Conservation (phyloP, 106 monocot genomes). For the Dactylorhiza incarnata region DNA sequence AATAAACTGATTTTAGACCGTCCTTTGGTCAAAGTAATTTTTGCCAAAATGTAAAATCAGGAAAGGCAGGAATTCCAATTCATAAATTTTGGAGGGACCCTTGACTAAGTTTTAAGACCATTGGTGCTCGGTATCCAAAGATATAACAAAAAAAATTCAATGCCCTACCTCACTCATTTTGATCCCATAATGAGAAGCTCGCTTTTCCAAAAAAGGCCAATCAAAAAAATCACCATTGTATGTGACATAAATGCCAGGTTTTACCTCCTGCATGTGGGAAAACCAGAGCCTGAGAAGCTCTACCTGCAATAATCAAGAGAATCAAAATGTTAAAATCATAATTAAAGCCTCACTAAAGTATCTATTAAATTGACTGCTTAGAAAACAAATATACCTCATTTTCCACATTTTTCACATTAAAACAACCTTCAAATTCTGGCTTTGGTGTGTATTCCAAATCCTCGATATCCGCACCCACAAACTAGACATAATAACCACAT, state of each 20-base stretch:
- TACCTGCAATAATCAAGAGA: constrained; percentile 29
- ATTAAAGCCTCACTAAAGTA: neutral
- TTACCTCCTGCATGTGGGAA: constrained; percentile 84
- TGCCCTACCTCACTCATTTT: constrained; percentile 71
- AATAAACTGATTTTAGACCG: neutral
- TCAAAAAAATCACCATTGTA: constrained; percentile 99
- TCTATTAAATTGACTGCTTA: neutral
- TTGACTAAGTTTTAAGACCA: neutral
- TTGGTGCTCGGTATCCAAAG: neutral
- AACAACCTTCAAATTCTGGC: constrained; percentile 95
- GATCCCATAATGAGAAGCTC: constrained; percentile 85
- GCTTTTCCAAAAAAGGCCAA: constrained; percentile 97
- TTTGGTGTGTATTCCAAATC: constrained; percentile 98
- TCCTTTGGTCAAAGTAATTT: neutral
- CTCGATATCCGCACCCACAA: constrained; percentile 94
- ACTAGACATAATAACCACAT: constrained; percentile 27
- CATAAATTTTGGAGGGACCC: neutral
- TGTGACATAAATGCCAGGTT: constrained; percentile 97
- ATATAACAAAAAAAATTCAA: neutral
- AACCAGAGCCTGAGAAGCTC: constrained; percentile 91
- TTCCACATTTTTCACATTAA: constrained; percentile 82
- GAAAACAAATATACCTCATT: constrained; percentile 58
- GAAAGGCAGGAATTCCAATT: neutral
- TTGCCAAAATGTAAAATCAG: neutral
- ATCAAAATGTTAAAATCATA: constrained; percentile 1